phyloP scores from a whole-genome alignment of 2,329 filamentous ascomycete species.

The Xenosphaeropsis pyriputrescens region DNA sequence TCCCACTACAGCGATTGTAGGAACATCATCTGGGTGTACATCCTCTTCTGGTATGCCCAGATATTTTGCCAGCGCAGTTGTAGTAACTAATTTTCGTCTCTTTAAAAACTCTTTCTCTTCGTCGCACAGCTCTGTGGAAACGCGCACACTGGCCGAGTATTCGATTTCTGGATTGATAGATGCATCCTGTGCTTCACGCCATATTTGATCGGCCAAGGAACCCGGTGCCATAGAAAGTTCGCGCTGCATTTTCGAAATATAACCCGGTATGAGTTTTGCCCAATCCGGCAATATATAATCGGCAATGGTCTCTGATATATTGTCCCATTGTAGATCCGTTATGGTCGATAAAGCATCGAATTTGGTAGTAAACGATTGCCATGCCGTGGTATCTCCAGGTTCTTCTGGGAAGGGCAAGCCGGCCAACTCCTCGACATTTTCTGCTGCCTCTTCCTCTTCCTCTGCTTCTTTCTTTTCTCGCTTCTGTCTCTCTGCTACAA shows the following conservation, averaged over 20 bases:
- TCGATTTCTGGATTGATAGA: conserved; percentile 75
- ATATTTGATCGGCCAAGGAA: conserved; percentile 83
- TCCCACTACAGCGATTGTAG: conserved; percentile 84
- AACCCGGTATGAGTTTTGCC: conserved; percentile 62
- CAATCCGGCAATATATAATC: conserved; percentile 69
- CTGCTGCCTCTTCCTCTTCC: conserved; percentile 8
- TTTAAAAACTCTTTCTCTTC: conserved; percentile 67
- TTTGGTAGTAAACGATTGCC: conserved; percentile 15
- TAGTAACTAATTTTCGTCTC: conserved; percentile 53
- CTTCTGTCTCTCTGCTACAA: conserved; percentile 8
- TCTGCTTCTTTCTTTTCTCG: conserved; percentile 4
- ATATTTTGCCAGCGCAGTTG: conserved; percentile 66
- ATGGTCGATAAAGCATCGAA: conserved; percentile 31
- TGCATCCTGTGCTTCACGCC: conserved; percentile 79
- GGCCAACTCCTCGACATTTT: conserved; percentile 11
- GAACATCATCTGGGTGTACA: conserved; percentile 86
- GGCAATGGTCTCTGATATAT: conserved; percentile 43
- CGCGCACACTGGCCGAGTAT: conserved; percentile 66
- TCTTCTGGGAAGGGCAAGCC: conserved; percentile 12
- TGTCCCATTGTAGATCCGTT: conserved; percentile 38
- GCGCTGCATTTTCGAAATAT: conserved; percentile 68
- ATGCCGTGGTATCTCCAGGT: neutral
- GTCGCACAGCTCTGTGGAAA: conserved; percentile 66
- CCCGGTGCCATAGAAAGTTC: conserved; percentile 81
- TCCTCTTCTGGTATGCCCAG: conserved; percentile 63